Conservation (phyloP, 345 rosid species). For the Brassica juncea region DNA sequence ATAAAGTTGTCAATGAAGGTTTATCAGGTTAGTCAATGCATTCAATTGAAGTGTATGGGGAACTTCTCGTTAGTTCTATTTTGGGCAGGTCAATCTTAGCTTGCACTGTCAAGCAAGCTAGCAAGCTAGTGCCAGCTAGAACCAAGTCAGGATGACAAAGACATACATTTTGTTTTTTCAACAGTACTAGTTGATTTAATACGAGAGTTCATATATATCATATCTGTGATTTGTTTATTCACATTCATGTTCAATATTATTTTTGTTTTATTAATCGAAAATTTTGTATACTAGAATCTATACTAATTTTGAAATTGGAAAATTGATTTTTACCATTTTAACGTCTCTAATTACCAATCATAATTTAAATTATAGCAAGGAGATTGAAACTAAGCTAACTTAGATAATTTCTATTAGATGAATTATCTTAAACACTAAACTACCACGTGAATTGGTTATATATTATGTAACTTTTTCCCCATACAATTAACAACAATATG, state of each 20-base stretch:
- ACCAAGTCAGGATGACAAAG: background rate
- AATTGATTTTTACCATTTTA: background rate
- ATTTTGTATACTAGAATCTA: background rate
- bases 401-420: background rate
- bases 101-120: conserved; percentile 24
- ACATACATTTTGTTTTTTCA: conserved; percentile 1
- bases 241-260: background rate
- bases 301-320: background rate
- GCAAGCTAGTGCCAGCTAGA: conserved; percentile 10
- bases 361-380: background rate
- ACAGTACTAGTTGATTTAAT: background rate
- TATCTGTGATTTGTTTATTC: background rate
- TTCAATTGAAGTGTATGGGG: background rate
- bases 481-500: background rate
- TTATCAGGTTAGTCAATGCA: background rate
- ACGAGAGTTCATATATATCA: background rate
- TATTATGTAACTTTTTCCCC: background rate
- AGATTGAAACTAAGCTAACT: too few species aligned
- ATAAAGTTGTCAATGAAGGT: background rate
- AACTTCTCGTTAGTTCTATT: conserved; percentile 6
- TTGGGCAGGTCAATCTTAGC: conserved; percentile 17
- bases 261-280: background rate
- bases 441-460: background rate
- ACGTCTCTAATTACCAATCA: background rate
- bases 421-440: background rate